phyloP scores from a whole-genome alignment of 306 rosid genomes.

The Mimosa pudica region DNA sequence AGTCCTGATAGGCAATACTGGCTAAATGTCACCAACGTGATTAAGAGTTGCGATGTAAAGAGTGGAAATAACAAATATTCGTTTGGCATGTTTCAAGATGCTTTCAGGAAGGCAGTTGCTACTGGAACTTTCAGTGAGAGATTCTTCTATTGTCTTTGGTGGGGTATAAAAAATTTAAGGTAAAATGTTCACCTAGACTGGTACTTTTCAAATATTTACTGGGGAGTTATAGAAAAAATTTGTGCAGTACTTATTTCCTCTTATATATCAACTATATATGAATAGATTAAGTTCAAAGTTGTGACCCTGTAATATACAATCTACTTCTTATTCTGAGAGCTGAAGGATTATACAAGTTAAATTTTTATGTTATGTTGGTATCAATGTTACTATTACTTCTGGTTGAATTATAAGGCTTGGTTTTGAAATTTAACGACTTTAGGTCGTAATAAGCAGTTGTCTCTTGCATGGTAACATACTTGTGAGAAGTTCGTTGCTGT shows the following conservation, averaged over 20 bases:
- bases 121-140: slow-evolving; percentile 55
- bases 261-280: not conserved
- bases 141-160: slow-evolving; percentile 77
- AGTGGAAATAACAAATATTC: slow-evolving; percentile 46
- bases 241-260: not conserved
- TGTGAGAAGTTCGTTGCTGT: not conserved
- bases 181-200: slow-evolving; percentile 27
- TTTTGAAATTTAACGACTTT: no score
- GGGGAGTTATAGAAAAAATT: no score
- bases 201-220: not conserved
- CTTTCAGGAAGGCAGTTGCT: slow-evolving; percentile 67
- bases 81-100: slow-evolving; percentile 84
- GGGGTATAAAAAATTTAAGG: slow-evolving; percentile 88
- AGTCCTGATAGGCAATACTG: slow-evolving; percentile 58
- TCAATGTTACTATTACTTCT: no score
- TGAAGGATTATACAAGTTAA: not conserved
- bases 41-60: slow-evolving; percentile 53
- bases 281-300: not conserved
- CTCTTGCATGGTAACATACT: not conserved
- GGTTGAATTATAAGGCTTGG: no score
- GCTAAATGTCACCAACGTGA: slow-evolving; percentile 61
- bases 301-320: not conserved
- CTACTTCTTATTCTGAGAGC: slow-evolving; percentile 2
- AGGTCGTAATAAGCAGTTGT: not conserved
- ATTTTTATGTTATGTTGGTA: not conserved